Percentiles rank a stretch among this genome's conserved stretches.
phyloP scores from a whole-genome alignment of 441 rosid species.

The Populus hybrid region DNA sequence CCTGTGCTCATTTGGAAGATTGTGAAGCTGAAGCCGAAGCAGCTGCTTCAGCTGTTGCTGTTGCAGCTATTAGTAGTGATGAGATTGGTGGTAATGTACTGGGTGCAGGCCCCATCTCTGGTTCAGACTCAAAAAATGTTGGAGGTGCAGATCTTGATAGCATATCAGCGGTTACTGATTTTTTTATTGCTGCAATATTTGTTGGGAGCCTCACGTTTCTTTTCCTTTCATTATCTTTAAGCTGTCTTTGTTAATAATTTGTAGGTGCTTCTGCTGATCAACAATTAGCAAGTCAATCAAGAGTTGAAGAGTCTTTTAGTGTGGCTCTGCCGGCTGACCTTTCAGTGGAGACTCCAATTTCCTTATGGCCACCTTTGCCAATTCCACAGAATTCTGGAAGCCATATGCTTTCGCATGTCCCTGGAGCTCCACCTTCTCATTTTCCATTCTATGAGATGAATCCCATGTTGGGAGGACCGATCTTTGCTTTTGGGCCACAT shows the following conservation, averaged over 20 bases:
- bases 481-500: constrained; percentile 87
- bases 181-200: constrained; percentile 1
- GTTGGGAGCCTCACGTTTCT: background rate
- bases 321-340: constrained; percentile 98
- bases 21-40: constrained; percentile 83
- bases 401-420: constrained; percentile 83
- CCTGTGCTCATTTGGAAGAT: constrained; percentile 61
- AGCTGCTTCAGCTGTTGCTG: constrained; percentile 93
- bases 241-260: constrained; percentile 10
- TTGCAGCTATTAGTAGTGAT: constrained; percentile 87
- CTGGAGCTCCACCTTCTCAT: constrained; percentile 74
- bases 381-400: constrained; percentile 75
- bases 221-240: background rate
- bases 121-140: constrained; percentile 55
- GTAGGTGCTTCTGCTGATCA: constrained; percentile 55
- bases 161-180: constrained; percentile 37
- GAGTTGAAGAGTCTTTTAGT: constrained; percentile 77
- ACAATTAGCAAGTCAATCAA: constrained; percentile 53
- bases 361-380: constrained; percentile 74
- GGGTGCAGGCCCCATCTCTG: constrained; percentile 44
- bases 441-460: constrained; percentile 94
- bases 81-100: constrained; percentile 57
- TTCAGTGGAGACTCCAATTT: constrained; percentile 83
- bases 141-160: constrained; percentile 46
- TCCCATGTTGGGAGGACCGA: constrained; percentile 82